Evolutionary conservation across 1,284 basidiomycete species (phyloP).

Genomic region (Sporisorium exsertum): DNA sequence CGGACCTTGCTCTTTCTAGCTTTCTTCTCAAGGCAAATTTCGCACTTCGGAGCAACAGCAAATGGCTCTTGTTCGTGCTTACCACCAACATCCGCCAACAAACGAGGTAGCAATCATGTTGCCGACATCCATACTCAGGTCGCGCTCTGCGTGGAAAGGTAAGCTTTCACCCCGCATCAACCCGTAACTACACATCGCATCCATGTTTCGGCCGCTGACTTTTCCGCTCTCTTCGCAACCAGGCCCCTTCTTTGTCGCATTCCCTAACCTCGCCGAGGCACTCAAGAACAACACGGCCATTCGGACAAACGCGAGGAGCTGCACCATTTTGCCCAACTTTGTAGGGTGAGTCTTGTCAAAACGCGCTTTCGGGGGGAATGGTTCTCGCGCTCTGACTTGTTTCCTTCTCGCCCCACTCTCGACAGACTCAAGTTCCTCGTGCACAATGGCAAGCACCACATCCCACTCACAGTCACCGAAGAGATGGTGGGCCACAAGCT

Average conservation of each 20-base stretch:
- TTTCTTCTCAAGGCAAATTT: slow-evolving; percentile 4
- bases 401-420: neutral
- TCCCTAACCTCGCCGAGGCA: slow-evolving; percentile 88
- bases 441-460: slow-evolving; percentile 92
- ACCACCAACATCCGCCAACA: slow-evolving; percentile 6
- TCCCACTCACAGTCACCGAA: slow-evolving; percentile 87
- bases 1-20: slow-evolving; percentile 10
- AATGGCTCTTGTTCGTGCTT: neutral
- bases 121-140: slow-evolving; percentile 44
- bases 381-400: neutral
- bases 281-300: slow-evolving; percentile 86
- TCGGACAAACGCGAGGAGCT: slow-evolving; percentile 86
- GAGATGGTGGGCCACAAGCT: slow-evolving; percentile 99
- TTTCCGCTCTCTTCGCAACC: neutral
- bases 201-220: neutral
- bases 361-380: neutral
- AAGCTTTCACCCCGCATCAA: slow-evolving; percentile 13
- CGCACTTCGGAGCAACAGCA: neutral
- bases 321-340: slow-evolving; percentile 84
- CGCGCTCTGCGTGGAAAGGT: slow-evolving; percentile 66
- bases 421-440: slow-evolving; percentile 81
- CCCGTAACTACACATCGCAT: neutral
- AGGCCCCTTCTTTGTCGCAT: slow-evolving; percentile 93
- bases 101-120: slow-evolving; percentile 32
- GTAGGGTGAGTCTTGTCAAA: slow-evolving; percentile 60